Percentiles rank a stretch among this genome's conserved stretches.
Evolutionary conservation across 352 stramenopile genomes (phyloP).

Genomic region (Pythium phragmitis): DNA sequence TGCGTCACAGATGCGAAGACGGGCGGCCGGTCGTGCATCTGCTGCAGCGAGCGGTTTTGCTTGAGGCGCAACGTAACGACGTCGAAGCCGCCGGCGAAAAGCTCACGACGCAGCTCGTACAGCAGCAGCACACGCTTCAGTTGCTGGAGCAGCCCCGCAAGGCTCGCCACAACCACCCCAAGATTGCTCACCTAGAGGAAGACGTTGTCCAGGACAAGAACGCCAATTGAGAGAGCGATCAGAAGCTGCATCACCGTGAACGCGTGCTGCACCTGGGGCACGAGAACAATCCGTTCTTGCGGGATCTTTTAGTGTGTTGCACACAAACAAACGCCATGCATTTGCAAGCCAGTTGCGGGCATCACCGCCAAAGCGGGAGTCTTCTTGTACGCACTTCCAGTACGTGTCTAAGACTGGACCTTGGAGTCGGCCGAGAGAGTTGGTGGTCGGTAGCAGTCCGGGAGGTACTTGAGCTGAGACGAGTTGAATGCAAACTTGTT

Average conservation of each 20-base stretch:
- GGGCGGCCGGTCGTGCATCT: conserved; percentile 49
- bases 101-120: conserved; percentile 63
- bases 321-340: conserved; percentile 11
- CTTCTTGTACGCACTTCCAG: neutral
- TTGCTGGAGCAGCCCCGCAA: conserved; percentile 50
- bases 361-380: neutral
- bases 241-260: conserved; percentile 68
- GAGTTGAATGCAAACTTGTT: conserved; percentile 97
- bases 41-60: conserved; percentile 37
- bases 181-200: conserved; percentile 39
- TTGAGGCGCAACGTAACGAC: conserved; percentile 44
- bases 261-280: conserved; percentile 62
- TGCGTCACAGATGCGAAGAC: no score
- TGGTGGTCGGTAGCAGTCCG: conserved; percentile 90
- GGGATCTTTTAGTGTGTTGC: conserved; percentile 34
- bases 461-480: conserved; percentile 97
- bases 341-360: neutral
- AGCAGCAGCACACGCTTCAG: conserved; percentile 63
- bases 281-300: conserved; percentile 51
- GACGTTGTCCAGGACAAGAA: conserved; percentile 42
- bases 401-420: conserved; percentile 54
- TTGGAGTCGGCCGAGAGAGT: conserved; percentile 75
- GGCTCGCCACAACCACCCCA: conserved; percentile 45
- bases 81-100: conserved; percentile 54
- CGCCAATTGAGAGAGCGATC: conserved; percentile 43